These are phyloP conservation scores for Ophiocordyceps sinensis DNA, from an alignment of 2,329 filamentous ascomycete species.

Conservation along the genomic window DNA sequence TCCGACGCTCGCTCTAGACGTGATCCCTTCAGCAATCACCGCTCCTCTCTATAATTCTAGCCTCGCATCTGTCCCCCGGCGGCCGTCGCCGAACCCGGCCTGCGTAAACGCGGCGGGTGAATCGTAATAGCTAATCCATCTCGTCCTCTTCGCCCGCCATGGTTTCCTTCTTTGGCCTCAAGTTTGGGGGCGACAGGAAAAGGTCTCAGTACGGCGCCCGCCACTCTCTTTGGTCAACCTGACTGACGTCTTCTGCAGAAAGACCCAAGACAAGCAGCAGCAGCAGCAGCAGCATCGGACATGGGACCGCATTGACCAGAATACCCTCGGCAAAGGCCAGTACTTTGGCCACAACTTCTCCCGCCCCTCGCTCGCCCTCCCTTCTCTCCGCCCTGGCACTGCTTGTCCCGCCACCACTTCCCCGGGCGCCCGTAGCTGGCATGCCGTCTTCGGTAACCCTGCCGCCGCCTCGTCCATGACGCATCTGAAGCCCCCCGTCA, in stretches of 20 bases:
- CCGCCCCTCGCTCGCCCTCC: conserved; percentile 15
- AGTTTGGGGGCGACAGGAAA: conserved; percentile 40
- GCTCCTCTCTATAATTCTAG: too few relatives aligned
- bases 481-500: conserved; percentile 21
- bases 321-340: conserved; percentile 18
- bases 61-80: too few relatives aligned
- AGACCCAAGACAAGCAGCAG: conserved; percentile 8
- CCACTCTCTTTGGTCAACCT: neutral
- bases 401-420: conserved; percentile 17
- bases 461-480: conserved; percentile 28
- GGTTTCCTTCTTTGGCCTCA: conserved; percentile 46
- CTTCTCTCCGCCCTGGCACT: conserved; percentile 23
- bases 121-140: neutral
- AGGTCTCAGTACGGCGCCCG: conserved; percentile 29
- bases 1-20: too few relatives aligned
- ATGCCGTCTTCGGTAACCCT: conserved; percentile 21
- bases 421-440: conserved; percentile 12
- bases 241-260: conserved; percentile 6
- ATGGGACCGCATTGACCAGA: conserved; percentile 19
- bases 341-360: conserved; percentile 21
- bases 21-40: too few relatives aligned
- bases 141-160: conserved; percentile 15
- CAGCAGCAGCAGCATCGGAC: conserved; percentile 6
- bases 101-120: neutral
- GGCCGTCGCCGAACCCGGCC: too few relatives aligned